Conservation (phyloP, 345 rosid genomes). For the Conringia planisiliqua region DNA sequence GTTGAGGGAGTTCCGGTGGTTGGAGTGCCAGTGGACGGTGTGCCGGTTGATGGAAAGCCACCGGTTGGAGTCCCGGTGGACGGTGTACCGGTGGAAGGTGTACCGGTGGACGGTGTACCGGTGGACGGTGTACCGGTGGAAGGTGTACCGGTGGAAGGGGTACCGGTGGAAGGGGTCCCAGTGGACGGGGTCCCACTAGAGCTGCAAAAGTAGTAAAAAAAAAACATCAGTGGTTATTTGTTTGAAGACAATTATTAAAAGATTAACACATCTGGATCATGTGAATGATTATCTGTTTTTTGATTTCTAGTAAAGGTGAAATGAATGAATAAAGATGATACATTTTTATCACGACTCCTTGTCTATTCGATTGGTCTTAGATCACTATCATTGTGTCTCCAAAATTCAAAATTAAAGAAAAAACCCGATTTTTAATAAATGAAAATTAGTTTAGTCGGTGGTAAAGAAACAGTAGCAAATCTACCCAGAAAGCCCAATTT, state of each 20-base stretch:
- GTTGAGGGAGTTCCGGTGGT: slow-evolving; percentile 20
- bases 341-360: slow-evolving; percentile 12
- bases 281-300: slow-evolving; percentile 8
- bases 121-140: slow-evolving; percentile 16
- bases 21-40: slow-evolving; percentile 9
- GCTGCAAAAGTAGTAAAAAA: slow-evolving; percentile 15
- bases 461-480: slow-evolving; percentile 16
- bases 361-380: slow-evolving; percentile 9
- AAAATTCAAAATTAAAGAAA: neutral
- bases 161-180: neutral
- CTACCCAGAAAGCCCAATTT: slow-evolving; percentile 8
- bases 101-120: neutral
- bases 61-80: neutral
- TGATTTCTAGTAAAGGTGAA: slow-evolving; percentile 3
- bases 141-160: slow-evolving; percentile 12
- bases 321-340: slow-evolving; percentile 13
- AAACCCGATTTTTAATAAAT: neutral
- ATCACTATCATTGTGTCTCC: slow-evolving; percentile 29
- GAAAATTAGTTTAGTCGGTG: slow-evolving; percentile 1
- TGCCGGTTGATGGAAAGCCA: slow-evolving; percentile 19
- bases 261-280: slow-evolving; percentile 17
- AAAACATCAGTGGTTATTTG: neutral
- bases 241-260: neutral
- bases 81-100: neutral
- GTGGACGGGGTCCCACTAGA: slow-evolving; percentile 32